These are phyloP conservation scores for Didymella exigua DNA, from an alignment of 2,329 filamentous ascomycete genomes.

Conservation along the genomic window DNA sequence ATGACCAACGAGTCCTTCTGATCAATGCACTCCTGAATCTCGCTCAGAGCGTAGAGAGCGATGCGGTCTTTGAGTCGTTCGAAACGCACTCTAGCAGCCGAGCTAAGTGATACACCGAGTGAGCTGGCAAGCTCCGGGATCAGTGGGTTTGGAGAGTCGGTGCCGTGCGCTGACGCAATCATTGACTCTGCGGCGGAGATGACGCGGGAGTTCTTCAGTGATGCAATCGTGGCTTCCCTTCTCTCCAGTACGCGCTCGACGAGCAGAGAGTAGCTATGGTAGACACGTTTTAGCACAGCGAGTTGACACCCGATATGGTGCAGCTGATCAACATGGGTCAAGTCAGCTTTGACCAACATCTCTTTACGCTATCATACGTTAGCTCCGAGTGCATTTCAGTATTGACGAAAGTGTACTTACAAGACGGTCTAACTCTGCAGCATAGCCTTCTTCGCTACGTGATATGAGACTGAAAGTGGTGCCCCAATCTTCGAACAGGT, in stretches of 20 bases:
- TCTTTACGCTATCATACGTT: conserved; percentile 51
- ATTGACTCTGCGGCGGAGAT: conserved; percentile 41
- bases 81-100: conserved; percentile 63
- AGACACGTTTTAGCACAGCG: conserved; percentile 64
- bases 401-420: conserved; percentile 39
- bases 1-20: conserved; percentile 74
- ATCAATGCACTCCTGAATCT: conserved; percentile 67
- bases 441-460: conserved; percentile 54
- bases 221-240: conserved; percentile 51
- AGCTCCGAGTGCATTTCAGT: not conserved
- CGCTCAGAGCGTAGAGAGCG: conserved; percentile 64
- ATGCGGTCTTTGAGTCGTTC: conserved; percentile 64
- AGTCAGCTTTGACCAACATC: conserved; percentile 59
- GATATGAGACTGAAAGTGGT: conserved; percentile 64
- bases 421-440: conserved; percentile 56
- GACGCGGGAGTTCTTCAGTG: conserved; percentile 52
- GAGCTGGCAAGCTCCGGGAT: conserved; percentile 47
- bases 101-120: conserved; percentile 53
- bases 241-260: conserved; percentile 63
- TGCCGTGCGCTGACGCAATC: conserved; percentile 29
- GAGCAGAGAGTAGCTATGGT: conserved; percentile 64
- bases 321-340: conserved; percentile 57
- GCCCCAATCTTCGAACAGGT: conserved; percentile 70
- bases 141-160: conserved; percentile 24
- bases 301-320: conserved; percentile 67